Base-by-base conservation (phyloP, 805 yeast genomes). In the Wickerhamomyces rabaulensis region DNA sequence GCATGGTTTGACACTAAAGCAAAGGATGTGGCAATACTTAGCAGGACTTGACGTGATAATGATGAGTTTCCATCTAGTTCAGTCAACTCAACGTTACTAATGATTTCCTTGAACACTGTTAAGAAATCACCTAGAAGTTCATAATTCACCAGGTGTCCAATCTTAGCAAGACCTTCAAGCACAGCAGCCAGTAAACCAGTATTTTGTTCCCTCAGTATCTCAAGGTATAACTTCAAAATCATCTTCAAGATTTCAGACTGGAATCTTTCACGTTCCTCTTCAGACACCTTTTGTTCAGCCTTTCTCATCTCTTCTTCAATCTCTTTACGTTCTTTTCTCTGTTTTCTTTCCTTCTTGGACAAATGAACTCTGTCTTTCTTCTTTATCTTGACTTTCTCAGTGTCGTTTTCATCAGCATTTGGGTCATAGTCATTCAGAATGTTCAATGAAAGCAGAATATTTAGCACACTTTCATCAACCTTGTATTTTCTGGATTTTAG, bases 41-140 rank as follows among this genome's bases (percentile, higher is more conserved):
- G 72, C 39, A 92, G 70, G 0, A 87, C 73, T 52, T 89, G 90
- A 52, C 97, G 79, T 35, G 83, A 73, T 10, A 50, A 43, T 53
- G 80, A 43, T 61, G 44, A 12, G 63, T 40, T 73, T 57, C 40
- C 51, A 27, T 74, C 68, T 16, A 71, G 63, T 35, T 77, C 74
- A 3, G 63, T 69, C 17, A 70, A 73, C 37, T 69, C 66, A 52
- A 67, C 67, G 46, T 77, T 87, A 12, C 59, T 57, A 63, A 89
- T 79, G 21, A 91, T 77, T 64, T 94, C 98, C 54, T 91, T 75
- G 64, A 94, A 74, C 8, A 91, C 96, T 61, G 85, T 95, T 43
- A 94, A 71, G 66, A 94, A 82, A 63, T 94, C 99, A 22, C 98
- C 98, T 55, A 94, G 75, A 40, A 94, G 71, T 54, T 94, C 98